Conservation (phyloP, 345 rosid species). For the Pistacia atlantica region DNA sequence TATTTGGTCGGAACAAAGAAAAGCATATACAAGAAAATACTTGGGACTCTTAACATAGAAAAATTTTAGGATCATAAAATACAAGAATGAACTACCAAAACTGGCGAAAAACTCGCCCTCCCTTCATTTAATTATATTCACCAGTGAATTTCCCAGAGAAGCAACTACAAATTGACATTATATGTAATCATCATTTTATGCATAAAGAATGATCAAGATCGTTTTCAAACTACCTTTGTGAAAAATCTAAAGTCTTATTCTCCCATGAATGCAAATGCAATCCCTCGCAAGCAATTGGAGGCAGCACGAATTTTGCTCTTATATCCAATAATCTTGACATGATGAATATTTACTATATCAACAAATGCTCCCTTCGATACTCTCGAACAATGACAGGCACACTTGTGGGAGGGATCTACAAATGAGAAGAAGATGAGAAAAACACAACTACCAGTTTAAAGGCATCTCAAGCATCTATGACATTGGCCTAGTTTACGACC, state of each 20-base stretch:
- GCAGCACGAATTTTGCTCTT: conserved; percentile 1
- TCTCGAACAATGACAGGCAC: conserved; percentile 80
- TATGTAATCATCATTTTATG: neutral
- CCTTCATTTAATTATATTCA: conserved; percentile 2
- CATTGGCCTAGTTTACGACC: neutral
- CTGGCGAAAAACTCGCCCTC: conserved; percentile 6
- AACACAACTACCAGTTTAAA: neutral
- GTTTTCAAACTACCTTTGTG: neutral
- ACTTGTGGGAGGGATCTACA: conserved; percentile 76
- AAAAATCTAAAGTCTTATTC: neutral
- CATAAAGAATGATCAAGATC: neutral
- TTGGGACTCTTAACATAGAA: neutral
- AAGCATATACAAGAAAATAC: neutral
- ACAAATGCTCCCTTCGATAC: conserved; percentile 57
- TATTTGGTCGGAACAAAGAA: too few relatives aligned
- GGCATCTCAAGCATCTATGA: neutral
- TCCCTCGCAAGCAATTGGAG: neutral
- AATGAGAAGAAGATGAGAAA: neutral
- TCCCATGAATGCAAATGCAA: neutral
- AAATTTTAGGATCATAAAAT: neutral
- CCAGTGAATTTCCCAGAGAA: too few relatives aligned
- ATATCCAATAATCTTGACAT: neutral
- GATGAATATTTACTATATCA: conserved; percentile 38
- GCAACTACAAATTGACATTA: neutral
- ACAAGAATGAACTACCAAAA: conserved; percentile 20